Conservation (phyloP, 768 basidiomycete genomes). For the Pleurotus pulmonarius region DNA sequence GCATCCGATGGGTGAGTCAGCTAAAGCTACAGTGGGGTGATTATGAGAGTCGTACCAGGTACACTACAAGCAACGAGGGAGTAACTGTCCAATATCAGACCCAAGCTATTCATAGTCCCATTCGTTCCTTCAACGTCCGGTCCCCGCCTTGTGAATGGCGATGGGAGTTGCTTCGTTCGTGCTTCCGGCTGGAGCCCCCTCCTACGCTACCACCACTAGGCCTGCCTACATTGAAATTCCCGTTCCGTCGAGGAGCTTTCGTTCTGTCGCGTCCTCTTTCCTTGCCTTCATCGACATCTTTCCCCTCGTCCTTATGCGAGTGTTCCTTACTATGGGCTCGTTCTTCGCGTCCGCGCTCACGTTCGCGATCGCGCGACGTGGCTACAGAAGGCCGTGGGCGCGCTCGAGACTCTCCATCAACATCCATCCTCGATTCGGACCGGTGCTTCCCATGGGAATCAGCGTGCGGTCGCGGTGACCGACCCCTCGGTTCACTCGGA, state of each 20-base stretch:
- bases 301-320: conserved; percentile 26
- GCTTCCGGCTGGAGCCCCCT: conserved; percentile 26
- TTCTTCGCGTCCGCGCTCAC: conserved; percentile 4
- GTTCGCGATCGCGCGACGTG: conserved; percentile 7
- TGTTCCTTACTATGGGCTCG: conserved; percentile 13
- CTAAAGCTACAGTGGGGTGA: conserved; percentile 20
- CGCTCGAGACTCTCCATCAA: conserved; percentile 40
- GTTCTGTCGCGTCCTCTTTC: conserved; percentile 29
- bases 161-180: conserved; percentile 6
- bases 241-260: conserved; percentile 39
- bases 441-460: conserved; percentile 17
- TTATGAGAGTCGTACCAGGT: conserved; percentile 20
- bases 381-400: conserved; percentile 31
- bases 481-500: conserved; percentile 1
- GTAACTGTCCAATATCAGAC: conserved; percentile 8
- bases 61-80: conserved; percentile 20
- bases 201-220: conserved; percentile 24
- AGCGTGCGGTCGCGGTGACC: conserved; percentile 5
- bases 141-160: conserved; percentile 32
- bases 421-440: conserved; percentile 28
- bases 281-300: conserved; percentile 31
- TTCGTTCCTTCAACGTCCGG: conserved; percentile 83
- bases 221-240: conserved; percentile 34
- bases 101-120: conserved; percentile 57
- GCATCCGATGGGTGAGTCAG: conserved; percentile 15